phyloP scores from a whole-genome alignment of 345 rosid genomes.

The Citrus hindsii region DNA sequence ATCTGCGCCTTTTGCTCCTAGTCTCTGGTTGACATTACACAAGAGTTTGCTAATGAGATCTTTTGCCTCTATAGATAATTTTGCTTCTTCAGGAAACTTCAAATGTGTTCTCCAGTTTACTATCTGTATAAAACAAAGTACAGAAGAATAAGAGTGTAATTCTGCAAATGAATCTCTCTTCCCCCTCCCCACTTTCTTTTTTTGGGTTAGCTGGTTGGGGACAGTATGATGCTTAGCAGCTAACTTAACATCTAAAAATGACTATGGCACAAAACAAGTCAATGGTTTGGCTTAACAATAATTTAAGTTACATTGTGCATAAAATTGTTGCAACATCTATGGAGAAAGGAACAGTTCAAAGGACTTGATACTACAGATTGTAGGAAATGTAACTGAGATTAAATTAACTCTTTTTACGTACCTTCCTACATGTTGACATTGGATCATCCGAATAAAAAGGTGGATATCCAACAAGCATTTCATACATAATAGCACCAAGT shows the following conservation, averaged over 20 bases:
- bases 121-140: slow-evolving; percentile 42
- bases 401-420: slow-evolving; percentile 17
- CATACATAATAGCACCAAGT: slow-evolving; percentile 95
- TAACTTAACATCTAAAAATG: neutral
- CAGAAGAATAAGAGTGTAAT: neutral
- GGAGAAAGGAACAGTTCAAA: neutral
- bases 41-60: slow-evolving; percentile 75
- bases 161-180: neutral
- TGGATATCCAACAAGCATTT: slow-evolving; percentile 96
- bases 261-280: neutral
- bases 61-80: slow-evolving; percentile 63
- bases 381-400: neutral
- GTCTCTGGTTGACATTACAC: slow-evolving; percentile 77
- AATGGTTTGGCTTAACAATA: neutral
- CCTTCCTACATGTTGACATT: slow-evolving; percentile 95
- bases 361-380: neutral
- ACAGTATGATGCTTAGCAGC: neutral
- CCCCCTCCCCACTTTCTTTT: neutral
- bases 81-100: slow-evolving; percentile 95
- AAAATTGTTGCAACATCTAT: neutral
- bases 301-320: neutral
- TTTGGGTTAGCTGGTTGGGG: neutral
- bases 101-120: slow-evolving; percentile 94
- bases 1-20: slow-evolving; percentile 79
- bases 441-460: slow-evolving; percentile 99